Percentiles rank a stretch among this genome's conserved stretches.
These are phyloP conservation scores for Leavenworthia alabamica DNA, from an alignment of 345 rosid species.

Conservation along the genomic window DNA sequence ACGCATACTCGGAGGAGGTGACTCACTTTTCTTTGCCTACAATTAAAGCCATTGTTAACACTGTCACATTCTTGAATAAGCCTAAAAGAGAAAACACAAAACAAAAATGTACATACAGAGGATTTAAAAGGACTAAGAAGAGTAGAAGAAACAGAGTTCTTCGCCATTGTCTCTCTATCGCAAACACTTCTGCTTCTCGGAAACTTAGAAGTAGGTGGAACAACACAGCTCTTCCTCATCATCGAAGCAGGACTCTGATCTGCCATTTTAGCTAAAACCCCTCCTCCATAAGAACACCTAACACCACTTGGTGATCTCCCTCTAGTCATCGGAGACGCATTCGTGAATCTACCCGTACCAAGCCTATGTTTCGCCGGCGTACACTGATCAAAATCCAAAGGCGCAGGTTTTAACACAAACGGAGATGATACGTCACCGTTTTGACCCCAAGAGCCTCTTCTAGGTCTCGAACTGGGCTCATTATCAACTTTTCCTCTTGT, in stretches of 20 bases:
- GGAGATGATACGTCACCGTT: constrained; percentile 50
- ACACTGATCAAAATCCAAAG: constrained; percentile 73
- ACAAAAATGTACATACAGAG: constrained; percentile 84
- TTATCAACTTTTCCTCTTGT: constrained; percentile 40
- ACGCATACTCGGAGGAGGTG: constrained; percentile 27
- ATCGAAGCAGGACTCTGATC: constrained; percentile 52
- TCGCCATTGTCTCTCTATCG: constrained; percentile 44
- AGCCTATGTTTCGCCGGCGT: constrained; percentile 59
- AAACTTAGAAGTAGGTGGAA: constrained; percentile 51
- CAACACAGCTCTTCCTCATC: constrained; percentile 75
- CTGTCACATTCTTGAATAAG: not conserved
- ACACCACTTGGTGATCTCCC: constrained; percentile 39
- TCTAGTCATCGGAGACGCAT: constrained; percentile 47
- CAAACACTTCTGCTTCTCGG: constrained; percentile 78
- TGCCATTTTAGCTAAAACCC: constrained; percentile 51
- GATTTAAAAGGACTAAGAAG: constrained; percentile 53
- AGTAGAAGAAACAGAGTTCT: constrained; percentile 35
- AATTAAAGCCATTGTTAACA: not conserved
- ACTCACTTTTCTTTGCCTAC: constrained; percentile 28
- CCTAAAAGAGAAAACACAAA: not conserved
- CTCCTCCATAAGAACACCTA: constrained; percentile 75
- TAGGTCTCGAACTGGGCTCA: constrained; percentile 29
- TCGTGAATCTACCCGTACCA: constrained; percentile 25
- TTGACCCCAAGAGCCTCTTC: constrained; percentile 88
- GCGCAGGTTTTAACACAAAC: constrained; percentile 38